phyloP scores from a whole-genome alignment of 1,284 basidiomycete genomes.

The Microbotryomycetes sp. region DNA sequence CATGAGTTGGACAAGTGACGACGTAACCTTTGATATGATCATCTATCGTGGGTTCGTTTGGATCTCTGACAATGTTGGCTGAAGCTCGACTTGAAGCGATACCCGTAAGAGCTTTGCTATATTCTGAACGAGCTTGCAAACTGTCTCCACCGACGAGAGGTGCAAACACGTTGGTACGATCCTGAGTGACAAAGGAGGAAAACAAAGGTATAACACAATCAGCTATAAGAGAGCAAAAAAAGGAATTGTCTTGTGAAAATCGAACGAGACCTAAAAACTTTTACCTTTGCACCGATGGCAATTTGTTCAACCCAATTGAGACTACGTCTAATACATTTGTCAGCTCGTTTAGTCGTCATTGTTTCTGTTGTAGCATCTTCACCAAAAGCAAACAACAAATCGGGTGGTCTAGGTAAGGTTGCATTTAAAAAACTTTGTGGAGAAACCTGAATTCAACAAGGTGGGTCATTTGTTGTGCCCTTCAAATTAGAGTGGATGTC shows the following conservation, averaged over 20 bases:
- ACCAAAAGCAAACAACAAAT: slow-evolving; percentile 61
- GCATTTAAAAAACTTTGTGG: slow-evolving; percentile 54
- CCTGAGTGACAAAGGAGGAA: slow-evolving; percentile 25
- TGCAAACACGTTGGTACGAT: slow-evolving; percentile 51
- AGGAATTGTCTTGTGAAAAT: neutral
- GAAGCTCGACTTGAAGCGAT: slow-evolving; percentile 54
- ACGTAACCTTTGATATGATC: slow-evolving; percentile 21
- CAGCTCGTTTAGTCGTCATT: slow-evolving; percentile 60
- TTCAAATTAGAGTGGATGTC: no score
- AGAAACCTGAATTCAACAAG: slow-evolving; percentile 49
- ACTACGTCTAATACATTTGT: slow-evolving; percentile 64
- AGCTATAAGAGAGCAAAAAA: no score
- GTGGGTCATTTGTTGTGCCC: neutral
- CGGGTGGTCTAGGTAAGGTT: slow-evolving; percentile 54
- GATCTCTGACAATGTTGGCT: slow-evolving; percentile 50
- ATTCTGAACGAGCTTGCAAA: slow-evolving; percentile 55
- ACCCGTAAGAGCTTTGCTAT: slow-evolving; percentile 56
- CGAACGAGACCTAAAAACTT: neutral
- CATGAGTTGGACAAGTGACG: slow-evolving; percentile 25
- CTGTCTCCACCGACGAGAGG: slow-evolving; percentile 60
- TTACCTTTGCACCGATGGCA: slow-evolving; percentile 40
- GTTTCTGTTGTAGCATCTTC: slow-evolving; percentile 61
- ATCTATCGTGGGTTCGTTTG: slow-evolving; percentile 41
- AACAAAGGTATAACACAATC: neutral
- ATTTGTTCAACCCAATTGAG: slow-evolving; percentile 56